Evolutionary conservation across 345 rosid genomes (phyloP).

Genomic region (Pistacia atlantica): DNA sequence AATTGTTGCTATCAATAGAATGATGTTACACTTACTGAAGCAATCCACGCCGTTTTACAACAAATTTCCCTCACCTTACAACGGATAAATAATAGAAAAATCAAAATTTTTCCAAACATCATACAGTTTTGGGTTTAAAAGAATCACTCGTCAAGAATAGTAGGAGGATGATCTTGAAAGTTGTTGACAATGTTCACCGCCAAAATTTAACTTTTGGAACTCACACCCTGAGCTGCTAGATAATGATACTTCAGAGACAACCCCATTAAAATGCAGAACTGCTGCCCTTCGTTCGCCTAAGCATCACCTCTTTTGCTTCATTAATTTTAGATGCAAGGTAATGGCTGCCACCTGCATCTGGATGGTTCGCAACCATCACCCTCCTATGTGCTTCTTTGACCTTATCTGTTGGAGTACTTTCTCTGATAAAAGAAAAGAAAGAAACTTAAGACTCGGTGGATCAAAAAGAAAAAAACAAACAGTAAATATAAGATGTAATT

Average conservation of each 20-base stretch:
- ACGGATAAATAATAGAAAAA: not conserved
- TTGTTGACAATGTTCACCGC: too few species aligned
- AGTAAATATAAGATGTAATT: not conserved
- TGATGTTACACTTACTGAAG: not conserved
- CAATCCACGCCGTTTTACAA: not conserved
- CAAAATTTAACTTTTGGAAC: not conserved
- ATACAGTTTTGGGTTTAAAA: not conserved
- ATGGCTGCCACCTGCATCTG: conserved; percentile 57
- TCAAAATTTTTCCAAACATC: not conserved
- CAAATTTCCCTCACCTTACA: not conserved
- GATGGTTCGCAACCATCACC: conserved; percentile 71
- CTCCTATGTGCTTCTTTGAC: conserved; percentile 66
- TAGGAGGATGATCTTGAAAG: not conserved
- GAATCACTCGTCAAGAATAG: not conserved
- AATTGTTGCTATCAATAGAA: not conserved
- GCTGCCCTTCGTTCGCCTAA: conserved; percentile 36
- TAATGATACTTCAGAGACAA: not conserved
- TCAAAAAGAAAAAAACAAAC: not conserved
- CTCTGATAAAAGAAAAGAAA: conserved; percentile 34
- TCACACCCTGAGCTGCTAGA: not conserved
- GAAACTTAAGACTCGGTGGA: not conserved
- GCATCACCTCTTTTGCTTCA: conserved; percentile 52
- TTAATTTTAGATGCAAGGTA: conserved; percentile 55
- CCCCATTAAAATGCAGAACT: conserved; percentile 43
- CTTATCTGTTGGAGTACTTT: conserved; percentile 55